Evolutionary conservation across 2,329 filamentous ascomycete genomes (phyloP), one percentile per base, ranked within the genome.

Genomic region (Colletotrichum liaoningense): DNA sequence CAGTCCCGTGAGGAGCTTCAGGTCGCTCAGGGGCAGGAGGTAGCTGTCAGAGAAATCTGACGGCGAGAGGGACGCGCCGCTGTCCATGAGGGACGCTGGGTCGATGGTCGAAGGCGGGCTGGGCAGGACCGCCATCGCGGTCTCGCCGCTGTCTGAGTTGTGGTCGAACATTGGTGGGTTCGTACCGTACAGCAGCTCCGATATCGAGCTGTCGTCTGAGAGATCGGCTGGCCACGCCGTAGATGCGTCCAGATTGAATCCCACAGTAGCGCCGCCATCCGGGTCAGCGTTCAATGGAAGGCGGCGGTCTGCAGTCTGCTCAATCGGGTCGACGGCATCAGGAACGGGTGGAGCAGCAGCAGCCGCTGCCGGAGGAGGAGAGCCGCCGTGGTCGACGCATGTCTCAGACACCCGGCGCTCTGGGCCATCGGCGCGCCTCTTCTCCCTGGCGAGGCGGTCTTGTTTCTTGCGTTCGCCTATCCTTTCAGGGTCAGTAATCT

Each of bases 1-100:
- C 35, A 87, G 79, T 0, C 84, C 88, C 30, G 83, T 84, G 49
- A 90, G 79, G 4, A 90, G 79, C 5, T 83, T 85, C 24, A 90
- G 79, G 54, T 87, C 84, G n/a, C 84, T 81, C 12, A 89, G 78
- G 0, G 87, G 85, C 6, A 90, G 80, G 60, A 83, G 80, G 75
- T 85, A 87, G 59, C 86, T 87, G 77, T 90, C 88, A 1, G 84
- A 81, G 67, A 83, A 83, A 49, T 77, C 77, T 59, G 49, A 11
- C 8, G 46, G 76, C 6, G 78, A 74, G 5, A 77, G 42, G 19
- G 69, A 35, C 7, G 68, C 42, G 30, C 38, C 33, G 30, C 38
- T 33, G 11, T 14, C 42, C 59, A 69, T 49, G 35, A 71, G 54
- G n/a, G 49, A 63, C 14, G 72, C 60, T n/a, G 74, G 74, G 42